Base-by-base conservation (phyloP, 129 eudicot genomes). In the Helichrysum umbraculigerum region DNA sequence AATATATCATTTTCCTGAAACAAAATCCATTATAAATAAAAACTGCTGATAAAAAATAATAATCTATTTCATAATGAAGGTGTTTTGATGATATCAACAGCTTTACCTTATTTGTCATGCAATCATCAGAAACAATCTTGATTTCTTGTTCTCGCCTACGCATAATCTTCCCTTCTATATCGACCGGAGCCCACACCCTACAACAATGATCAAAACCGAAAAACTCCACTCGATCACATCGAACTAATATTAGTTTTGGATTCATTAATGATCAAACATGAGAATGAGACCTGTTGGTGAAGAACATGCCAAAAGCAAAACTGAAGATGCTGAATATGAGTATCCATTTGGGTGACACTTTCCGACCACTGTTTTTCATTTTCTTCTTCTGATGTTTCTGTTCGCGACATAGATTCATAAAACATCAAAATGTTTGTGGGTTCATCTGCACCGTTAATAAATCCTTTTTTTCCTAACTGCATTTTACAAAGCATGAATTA, bases 261-360 rank as follows among this genome's bases (percentile, higher is more conserved):
- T 25, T 14, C 56, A 56, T 70, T 14, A 35, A 56, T 70, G 29
- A 3, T 76, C 7, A 67, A 39, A 21, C 25, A 54, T 66, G 54
- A 15, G 29, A 41, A 50, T 11, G 14, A 34, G 33, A 85, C 96
- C 96, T 85, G 90, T 82, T 83, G 75, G 88, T 76, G 84, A 83
- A 87, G 66, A 87, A 76, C 71, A 87, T 71, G 81, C 92, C 92
- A 39, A 87, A 85, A 16, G 71, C 85, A 70, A 90, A 90, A 80
- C 87, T 81, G 84, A 75, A 83, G 22, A 87, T 79, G 82, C 88
- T 79, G 52, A 83, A 78, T 30, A 83, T 71, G 64, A 80, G 57
- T 78, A 90, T 81, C 90, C 90, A 81, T 79, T 80, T 83, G 7
- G 84, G 77, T 64, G 88, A 82, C 32, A 85, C 85, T 84, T 79